Evolutionary conservation across 176 grass and related monocot genomes (phyloP).

Genomic region (Oryza officinalis): DNA sequence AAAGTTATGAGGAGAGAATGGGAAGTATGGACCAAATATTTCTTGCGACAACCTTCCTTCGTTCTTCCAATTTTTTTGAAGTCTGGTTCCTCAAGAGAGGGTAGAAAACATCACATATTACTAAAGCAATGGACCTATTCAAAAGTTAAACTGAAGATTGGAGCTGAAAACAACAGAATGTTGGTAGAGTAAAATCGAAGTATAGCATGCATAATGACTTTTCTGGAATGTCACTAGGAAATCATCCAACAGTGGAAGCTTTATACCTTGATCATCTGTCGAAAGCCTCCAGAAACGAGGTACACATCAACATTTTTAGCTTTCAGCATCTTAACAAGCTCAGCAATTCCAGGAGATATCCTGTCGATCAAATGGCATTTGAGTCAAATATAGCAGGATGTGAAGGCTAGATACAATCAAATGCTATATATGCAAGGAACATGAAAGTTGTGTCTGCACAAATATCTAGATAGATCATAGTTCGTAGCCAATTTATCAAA

Average conservation of each 20-base stretch:
- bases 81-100: not conserved
- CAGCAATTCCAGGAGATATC: slow-evolving; percentile 81
- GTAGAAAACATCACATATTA: not conserved
- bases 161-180: not conserved
- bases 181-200: not conserved
- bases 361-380: slow-evolving; percentile 40
- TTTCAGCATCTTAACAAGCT: slow-evolving; percentile 72
- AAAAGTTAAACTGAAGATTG: too few relatives aligned
- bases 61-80: not conserved
- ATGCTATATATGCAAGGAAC: not conserved
- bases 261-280: slow-evolving; percentile 89
- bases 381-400: not conserved
- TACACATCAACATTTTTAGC: slow-evolving; percentile 71
- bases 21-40: not conserved
- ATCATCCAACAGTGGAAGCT: not conserved
- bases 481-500: too few relatives aligned
- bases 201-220: not conserved
- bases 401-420: not conserved
- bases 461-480: not conserved
- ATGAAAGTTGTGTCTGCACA: not conserved
- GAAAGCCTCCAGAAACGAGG: slow-evolving; percentile 87
- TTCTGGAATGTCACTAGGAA: not conserved
- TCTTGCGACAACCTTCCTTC: not conserved
- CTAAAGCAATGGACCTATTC: too few relatives aligned
- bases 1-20: not conserved